phyloP scores from a whole-genome alignment of 176 grass and related monocot species.

The Aegilops bicornis region DNA sequence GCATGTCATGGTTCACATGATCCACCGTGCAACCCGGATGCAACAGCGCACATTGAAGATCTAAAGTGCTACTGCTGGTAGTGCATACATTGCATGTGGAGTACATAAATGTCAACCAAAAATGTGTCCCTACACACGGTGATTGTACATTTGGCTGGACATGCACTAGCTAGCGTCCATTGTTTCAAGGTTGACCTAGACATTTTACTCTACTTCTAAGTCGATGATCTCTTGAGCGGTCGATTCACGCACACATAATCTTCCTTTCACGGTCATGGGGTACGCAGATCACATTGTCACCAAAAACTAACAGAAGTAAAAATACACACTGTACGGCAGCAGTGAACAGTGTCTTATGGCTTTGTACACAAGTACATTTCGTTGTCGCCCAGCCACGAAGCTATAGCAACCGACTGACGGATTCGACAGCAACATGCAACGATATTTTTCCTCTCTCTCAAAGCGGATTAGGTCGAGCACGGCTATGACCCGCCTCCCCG shows the following conservation, averaged over 20 bases:
- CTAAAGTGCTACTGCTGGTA: not conserved
- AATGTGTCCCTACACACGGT: not conserved
- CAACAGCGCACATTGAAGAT: not conserved
- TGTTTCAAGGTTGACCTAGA: not conserved
- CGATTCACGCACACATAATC: not conserved
- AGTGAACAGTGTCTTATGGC: not conserved
- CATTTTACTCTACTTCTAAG: not conserved
- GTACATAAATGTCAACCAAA: constrained; percentile 14
- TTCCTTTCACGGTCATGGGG: not conserved
- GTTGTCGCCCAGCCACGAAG: not conserved
- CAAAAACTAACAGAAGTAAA: not conserved
- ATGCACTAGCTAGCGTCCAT: not conserved
- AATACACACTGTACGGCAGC: not conserved
- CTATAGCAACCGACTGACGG: not conserved
- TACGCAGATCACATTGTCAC: not conserved
- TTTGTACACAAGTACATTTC: not conserved
- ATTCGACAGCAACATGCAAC: constrained; percentile 26
- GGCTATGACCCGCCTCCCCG: too few relatives aligned
- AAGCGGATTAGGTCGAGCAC: not conserved
- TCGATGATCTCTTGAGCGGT: too few relatives aligned
- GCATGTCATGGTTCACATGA: constrained; percentile 23
- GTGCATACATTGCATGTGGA: not conserved
- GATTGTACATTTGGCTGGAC: not conserved
- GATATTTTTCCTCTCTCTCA: not conserved
- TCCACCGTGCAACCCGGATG: not conserved